A percentile compares a stretch with the other conserved stretches of the same genome.
These are phyloP conservation scores for Trichophaea hybrida DNA, from an alignment of 2,329 filamentous ascomycete genomes.

Conservation along the genomic window DNA sequence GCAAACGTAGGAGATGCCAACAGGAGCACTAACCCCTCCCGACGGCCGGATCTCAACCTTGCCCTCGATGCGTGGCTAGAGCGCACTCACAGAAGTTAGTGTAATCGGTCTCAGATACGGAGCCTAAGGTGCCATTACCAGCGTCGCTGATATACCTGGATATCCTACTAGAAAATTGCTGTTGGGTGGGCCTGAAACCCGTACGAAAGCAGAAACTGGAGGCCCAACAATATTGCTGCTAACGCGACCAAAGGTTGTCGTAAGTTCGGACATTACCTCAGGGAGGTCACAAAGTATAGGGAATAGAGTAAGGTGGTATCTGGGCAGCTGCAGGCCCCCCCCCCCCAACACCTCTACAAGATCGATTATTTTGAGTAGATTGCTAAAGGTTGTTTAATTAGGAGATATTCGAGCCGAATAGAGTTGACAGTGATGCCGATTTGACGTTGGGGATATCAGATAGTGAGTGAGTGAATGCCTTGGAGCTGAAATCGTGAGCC, in stretches of 20 bases:
- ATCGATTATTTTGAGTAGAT: not conserved
- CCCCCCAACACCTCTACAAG: not conserved
- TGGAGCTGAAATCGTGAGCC: no score
- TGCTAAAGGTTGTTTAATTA: no score
- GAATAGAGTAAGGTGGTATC: not conserved
- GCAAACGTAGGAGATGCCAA: conserved; percentile 80
- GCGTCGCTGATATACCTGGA: conserved; percentile 89
- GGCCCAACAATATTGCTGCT: not conserved
- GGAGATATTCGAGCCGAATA: no score
- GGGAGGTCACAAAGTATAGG: not conserved
- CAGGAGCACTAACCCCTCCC: conserved; percentile 71
- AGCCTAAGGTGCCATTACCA: conserved; percentile 44
- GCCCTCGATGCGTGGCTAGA: conserved; percentile 84
- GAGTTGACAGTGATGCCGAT: no score
- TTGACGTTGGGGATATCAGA: no score
- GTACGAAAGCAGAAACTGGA: conserved; percentile 39
- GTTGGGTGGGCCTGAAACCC: conserved; percentile 93
- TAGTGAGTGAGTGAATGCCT: no score
- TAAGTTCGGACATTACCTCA: conserved; percentile 1
- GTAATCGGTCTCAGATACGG: not conserved
- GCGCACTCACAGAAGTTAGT: not conserved
- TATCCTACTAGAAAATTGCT: conserved; percentile 94
- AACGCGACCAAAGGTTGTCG: not conserved
- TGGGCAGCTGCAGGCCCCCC: not conserved
- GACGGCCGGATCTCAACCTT: conserved; percentile 91